These are phyloP conservation scores for Copromyces sp. DNA, from an alignment of 495 filamentous ascomycete species.

Conservation along the genomic window DNA sequence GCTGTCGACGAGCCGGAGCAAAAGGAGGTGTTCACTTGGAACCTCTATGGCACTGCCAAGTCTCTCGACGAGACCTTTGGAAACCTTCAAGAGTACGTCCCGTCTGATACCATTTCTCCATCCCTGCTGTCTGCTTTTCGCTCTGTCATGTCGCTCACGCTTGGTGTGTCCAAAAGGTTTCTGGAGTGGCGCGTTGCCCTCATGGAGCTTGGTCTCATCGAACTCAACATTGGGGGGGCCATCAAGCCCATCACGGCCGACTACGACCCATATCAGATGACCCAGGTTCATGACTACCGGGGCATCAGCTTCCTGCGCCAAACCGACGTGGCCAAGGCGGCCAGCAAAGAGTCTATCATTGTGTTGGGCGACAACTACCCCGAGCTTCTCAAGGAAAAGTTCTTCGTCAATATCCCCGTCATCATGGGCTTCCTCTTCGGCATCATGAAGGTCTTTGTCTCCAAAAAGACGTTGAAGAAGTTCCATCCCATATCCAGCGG, in stretches of 20 bases:
- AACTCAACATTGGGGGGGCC: constrained; percentile 55
- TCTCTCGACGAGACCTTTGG: constrained; percentile 61
- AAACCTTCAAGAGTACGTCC: constrained; percentile 56
- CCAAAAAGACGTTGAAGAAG: constrained; percentile 72
- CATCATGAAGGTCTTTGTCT: constrained; percentile 69
- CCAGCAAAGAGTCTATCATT: constrained; percentile 67
- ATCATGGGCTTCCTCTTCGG: constrained; percentile 82
- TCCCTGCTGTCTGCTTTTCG: not conserved
- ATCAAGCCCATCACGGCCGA: constrained; percentile 64
- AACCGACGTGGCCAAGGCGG: constrained; percentile 56
- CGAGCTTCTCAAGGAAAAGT: constrained; percentile 77
- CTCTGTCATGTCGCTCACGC: not conserved
- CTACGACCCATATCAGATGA: constrained; percentile 74
- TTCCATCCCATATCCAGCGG: constrained; percentile 76
- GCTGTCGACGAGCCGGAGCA: constrained; percentile 26
- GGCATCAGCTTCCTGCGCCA: constrained; percentile 70
- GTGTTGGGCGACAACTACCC: constrained; percentile 72
- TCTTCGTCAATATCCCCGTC: constrained; percentile 82
- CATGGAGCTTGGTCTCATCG: constrained; percentile 70
- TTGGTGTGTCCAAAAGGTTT: constrained; percentile 44
- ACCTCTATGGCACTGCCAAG: constrained; percentile 77
- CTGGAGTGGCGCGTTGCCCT: constrained; percentile 76
- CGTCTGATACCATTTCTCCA: constrained; percentile 16
- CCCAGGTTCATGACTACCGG: constrained; percentile 86
- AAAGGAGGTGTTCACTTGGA: constrained; percentile 63